phyloP scores from a whole-genome alignment of 352 stramenopile genomes.

The Thalassiosira hispida region DNA sequence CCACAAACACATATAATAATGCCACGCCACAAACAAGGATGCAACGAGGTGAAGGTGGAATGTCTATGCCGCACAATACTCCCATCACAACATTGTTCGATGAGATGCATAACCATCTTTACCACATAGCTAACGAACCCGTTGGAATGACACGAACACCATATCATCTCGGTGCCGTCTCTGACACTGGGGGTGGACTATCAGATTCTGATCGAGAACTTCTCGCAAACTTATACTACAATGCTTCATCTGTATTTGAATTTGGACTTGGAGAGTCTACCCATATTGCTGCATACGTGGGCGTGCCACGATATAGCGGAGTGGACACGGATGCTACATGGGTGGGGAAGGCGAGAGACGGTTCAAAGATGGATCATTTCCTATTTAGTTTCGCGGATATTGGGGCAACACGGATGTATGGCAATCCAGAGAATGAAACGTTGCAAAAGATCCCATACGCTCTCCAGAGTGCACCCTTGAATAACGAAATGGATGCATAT shows the following conservation, averaged over 20 bases:
- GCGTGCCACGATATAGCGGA: slow-evolving; percentile 43
- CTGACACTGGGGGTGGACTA: slow-evolving; percentile 26
- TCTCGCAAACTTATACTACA: slow-evolving; percentile 38
- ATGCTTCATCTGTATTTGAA: slow-evolving; percentile 57
- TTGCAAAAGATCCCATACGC: slow-evolving; percentile 29
- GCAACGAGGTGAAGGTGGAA: too few relatives aligned
- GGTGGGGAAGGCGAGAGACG: slow-evolving; percentile 20
- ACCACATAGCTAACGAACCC: not conserved
- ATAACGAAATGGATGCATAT: slow-evolving; percentile 41
- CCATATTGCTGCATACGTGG: slow-evolving; percentile 35
- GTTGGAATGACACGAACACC: not conserved
- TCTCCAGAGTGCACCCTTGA: slow-evolving; percentile 41
- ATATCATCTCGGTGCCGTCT: not conserved
- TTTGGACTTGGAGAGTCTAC: slow-evolving; percentile 60
- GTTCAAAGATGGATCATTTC: slow-evolving; percentile 27
- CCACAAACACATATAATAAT: too few relatives aligned
- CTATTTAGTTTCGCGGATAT: slow-evolving; percentile 56
- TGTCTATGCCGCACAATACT: too few relatives aligned
- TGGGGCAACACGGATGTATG: slow-evolving; percentile 25
- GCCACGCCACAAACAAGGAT: too few relatives aligned
- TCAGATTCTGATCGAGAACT: slow-evolving; percentile 37
- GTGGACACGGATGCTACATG: slow-evolving; percentile 49
- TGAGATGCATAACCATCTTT: not conserved
- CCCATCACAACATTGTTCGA: too few relatives aligned
- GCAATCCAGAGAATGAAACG: slow-evolving; percentile 14